These are phyloP conservation scores for Geosiphon pyriformis DNA, from an alignment of 192 early-diverging fungal species.

Conservation along the genomic window DNA sequence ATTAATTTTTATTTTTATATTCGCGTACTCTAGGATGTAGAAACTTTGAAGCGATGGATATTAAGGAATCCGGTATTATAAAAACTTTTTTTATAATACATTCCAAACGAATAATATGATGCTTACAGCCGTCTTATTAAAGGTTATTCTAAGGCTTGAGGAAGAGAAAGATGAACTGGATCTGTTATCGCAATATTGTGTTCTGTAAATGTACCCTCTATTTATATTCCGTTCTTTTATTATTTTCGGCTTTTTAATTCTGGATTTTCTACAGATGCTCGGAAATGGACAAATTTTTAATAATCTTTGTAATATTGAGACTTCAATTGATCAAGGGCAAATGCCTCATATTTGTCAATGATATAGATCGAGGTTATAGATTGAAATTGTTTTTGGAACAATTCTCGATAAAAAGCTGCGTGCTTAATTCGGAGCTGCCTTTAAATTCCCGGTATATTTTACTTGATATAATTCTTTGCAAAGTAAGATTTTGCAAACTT, in stretches of 20 bases:
- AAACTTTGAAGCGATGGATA: constrained; percentile 77
- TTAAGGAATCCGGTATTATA: constrained; percentile 51
- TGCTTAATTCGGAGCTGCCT: constrained; percentile 94
- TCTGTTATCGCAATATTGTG: constrained; percentile 71
- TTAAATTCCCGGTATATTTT: constrained; percentile 58
- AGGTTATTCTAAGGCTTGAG: constrained; percentile 82
- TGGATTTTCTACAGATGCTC: constrained; percentile 41
- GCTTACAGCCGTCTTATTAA: too few species aligned
- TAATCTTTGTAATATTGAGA: constrained; percentile 86
- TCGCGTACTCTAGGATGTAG: constrained; percentile 59
- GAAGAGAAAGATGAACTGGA: constrained; percentile 63
- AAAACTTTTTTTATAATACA: background rate
- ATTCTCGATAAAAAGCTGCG: constrained; percentile 86
- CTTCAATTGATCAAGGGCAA: constrained; percentile 86
- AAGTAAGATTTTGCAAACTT: constrained; percentile 16
- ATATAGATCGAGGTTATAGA: constrained; percentile 88
- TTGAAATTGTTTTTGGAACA: constrained; percentile 94
- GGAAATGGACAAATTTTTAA: constrained; percentile 84
- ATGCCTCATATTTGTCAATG: constrained; percentile 92
- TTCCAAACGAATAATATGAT: too few species aligned
- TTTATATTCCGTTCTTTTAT: background rate
- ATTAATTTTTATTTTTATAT: background rate
- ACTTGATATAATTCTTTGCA: background rate
- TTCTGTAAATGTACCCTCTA: constrained; percentile 36
- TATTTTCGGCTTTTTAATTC: background rate